Evolutionary conservation across 2,329 filamentous ascomycete genomes (phyloP), one percentile per base, ranked within the genome.

Genomic region (Fusarium miscanthi): DNA sequence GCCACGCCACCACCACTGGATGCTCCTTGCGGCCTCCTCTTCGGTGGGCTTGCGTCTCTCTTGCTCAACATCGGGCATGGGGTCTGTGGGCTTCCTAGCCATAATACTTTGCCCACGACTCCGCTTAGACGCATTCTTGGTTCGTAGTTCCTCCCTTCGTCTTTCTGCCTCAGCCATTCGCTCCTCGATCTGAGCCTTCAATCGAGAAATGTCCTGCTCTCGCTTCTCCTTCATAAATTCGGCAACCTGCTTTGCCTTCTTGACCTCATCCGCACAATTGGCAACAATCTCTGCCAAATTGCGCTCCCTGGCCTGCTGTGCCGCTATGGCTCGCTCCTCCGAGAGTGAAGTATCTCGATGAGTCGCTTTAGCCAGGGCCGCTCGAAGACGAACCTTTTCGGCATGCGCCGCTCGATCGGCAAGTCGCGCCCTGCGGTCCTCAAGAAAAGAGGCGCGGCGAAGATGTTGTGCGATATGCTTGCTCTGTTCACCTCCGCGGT

Each of bases 231-330:
- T 94, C 85, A 93, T 94, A 64, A 88, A 91, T 80, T 94, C 93
- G 19, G 93, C 93, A n/a, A 95, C 87, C 56, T 92, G 91, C 84
- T 95, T 95, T 58, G 93, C 93, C 72, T 93, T 88, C 78, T 92
- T 91, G 21, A 96, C 93, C 79, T 96, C 93, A 80, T 94, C 93
- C 25, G 93, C 93, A 78, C 93, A 95, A 67, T 90, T 88, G 53
- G 93, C 92, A 8, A 93, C 92, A 46, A 95, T 94, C 80, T 95
- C 93, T 13, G 92, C 93, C 23, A 96, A 83, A 75, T 95, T 94
- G 75, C 92, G 92, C 83, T 95, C 92, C 64, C 94, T 88, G 2
- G 93, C 92, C 72, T 94, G 88, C 70, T 94, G 90, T 9, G 93
- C 93, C 10, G 93, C 93, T 65, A 94, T 83, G 7, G 93, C 92